These are phyloP conservation scores for Boletus holoroseus DNA, from an alignment of 1,284 basidiomycete species.

Conservation along the genomic window DNA sequence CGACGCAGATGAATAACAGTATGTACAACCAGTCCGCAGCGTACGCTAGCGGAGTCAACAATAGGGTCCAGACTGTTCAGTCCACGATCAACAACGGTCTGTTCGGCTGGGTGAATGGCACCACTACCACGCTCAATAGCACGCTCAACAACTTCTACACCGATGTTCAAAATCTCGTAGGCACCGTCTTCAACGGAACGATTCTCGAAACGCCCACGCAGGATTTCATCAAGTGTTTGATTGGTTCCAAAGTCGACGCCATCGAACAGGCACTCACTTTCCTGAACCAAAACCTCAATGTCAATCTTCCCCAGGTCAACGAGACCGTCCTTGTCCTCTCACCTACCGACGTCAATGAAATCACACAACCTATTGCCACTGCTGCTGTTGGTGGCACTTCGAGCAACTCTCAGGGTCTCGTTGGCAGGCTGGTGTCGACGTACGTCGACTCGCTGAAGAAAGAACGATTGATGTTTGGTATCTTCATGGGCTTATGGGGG, in stretches of 20 bases:
- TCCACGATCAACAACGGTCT: constrained; percentile 76
- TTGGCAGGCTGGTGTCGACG: constrained; percentile 66
- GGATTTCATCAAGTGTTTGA: constrained; percentile 83
- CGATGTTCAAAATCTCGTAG: constrained; percentile 67
- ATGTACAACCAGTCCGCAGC: constrained; percentile 73
- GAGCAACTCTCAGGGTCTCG: constrained; percentile 55
- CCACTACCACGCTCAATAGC: constrained; percentile 80
- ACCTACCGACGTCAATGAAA: constrained; percentile 62
- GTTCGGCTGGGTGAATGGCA: constrained; percentile 93
- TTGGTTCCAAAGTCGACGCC: constrained; percentile 84
- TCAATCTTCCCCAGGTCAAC: constrained; percentile 74
- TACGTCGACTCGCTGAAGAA: constrained; percentile 72
- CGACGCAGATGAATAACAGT: constrained; percentile 70
- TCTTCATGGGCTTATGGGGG: constrained; percentile 78
- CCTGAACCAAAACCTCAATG: constrained; percentile 80
- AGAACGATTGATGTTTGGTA: constrained; percentile 76
- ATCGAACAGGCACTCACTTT: constrained; percentile 88
- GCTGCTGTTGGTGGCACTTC: constrained; percentile 70
- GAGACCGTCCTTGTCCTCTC: constrained; percentile 73
- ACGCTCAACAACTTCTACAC: constrained; percentile 72
- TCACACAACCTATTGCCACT: constrained; percentile 69
- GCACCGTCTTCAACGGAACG: constrained; percentile 74
- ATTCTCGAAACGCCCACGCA: constrained; percentile 77
- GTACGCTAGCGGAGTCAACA: constrained; percentile 77
- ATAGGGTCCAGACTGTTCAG: constrained; percentile 64